Percentiles rank a stretch among this genome's conserved stretches.
Evolutionary conservation across 352 stramenopile genomes (phyloP).

Genomic region (Peronospora farinosa): DNA sequence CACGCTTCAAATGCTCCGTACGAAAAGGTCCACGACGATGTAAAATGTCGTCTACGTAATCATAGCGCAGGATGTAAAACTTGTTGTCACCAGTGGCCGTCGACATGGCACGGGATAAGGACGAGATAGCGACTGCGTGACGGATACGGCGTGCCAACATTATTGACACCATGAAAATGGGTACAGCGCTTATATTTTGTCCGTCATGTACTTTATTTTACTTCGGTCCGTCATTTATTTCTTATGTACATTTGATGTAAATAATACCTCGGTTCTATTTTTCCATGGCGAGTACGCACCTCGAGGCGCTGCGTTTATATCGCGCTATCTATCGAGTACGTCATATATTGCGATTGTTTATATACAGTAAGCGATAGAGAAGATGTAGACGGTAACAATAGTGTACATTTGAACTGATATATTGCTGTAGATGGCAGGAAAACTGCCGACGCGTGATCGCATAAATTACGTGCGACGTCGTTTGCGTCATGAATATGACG

Average conservation of each 20-base stretch:
- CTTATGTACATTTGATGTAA: background rate
- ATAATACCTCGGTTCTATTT: too few species aligned
- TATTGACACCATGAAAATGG: too few species aligned
- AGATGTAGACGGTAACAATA: conserved; percentile 2
- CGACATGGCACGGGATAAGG: conserved; percentile 31
- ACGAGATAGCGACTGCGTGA: conserved; percentile 11
- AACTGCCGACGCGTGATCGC: conserved; percentile 64
- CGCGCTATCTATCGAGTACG: conserved; percentile 71
- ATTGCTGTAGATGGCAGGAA: conserved; percentile 38
- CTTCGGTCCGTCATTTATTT: background rate
- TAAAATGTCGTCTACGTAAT: conserved; percentile 70
- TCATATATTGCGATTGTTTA: background rate
- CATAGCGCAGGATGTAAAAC: conserved; percentile 66
- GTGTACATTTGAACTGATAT: background rate
- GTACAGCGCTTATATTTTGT: too few species aligned
- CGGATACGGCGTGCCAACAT: conserved; percentile 15
- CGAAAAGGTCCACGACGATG: conserved; percentile 67
- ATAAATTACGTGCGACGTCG: conserved; percentile 58
- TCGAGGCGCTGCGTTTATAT: conserved; percentile 56
- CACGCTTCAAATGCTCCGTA: conserved; percentile 49
- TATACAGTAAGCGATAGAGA: background rate
- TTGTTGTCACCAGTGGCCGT: conserved; percentile 46
- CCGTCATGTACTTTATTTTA: too few species aligned
- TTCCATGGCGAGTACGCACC: conserved; percentile 7
- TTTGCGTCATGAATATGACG: conserved; percentile 65